Evolutionary conservation across 2,329 filamentous ascomycete genomes (phyloP), one percentile per base, ranked within the genome.

Genomic region (Phaeosphaeriaceae sp.): DNA sequence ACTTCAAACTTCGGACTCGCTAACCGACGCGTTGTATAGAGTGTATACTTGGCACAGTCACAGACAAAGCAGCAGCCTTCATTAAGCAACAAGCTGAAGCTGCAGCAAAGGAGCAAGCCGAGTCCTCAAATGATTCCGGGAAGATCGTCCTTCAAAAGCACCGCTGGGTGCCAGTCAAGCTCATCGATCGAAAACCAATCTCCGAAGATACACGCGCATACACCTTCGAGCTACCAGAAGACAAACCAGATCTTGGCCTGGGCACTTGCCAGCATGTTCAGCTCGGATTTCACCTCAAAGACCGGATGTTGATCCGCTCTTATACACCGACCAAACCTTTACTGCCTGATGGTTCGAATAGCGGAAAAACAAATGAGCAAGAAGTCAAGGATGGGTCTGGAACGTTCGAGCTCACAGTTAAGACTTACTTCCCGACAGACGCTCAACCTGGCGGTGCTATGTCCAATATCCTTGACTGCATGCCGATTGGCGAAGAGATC

Each of bases 181-280:
- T 84, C 2, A 24, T 75, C 36, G 63, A 73, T 10, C 74, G 78
- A 22, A 68, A 79, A 33, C 49, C 70, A 0, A 24, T 85, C 5
- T 83, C 81, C 0, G 61, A 78, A 25, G 82, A 85, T 55, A 83
- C 81, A 0, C 65, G 76, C 7, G 65, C 68, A 15, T 84, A 84
- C 70, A 84, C 79, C 3, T 84, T 85, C 66, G 54, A 72, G 33
- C 76, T 84, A 1, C 80, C 81, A 0, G 67, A 75, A 1, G 67
- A 63, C 20, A 73, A 75, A 33, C 71, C 76, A n/a, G 71, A 78
- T 7, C 76, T 86, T 0, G 83, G 83, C 0, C 69, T 85, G 0
- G 77, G 76, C 17, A 85, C 81, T 0, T 82, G 83, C 53, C 82
- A 86, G 65, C 84, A 86, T 62, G 69, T 86, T 21, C 78, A 84